A percentile compares a stretch with the other conserved stretches of the same genome.
phyloP scores from a whole-genome alignment of 2,329 filamentous ascomycete genomes.

The Cladosporium colombiae region DNA sequence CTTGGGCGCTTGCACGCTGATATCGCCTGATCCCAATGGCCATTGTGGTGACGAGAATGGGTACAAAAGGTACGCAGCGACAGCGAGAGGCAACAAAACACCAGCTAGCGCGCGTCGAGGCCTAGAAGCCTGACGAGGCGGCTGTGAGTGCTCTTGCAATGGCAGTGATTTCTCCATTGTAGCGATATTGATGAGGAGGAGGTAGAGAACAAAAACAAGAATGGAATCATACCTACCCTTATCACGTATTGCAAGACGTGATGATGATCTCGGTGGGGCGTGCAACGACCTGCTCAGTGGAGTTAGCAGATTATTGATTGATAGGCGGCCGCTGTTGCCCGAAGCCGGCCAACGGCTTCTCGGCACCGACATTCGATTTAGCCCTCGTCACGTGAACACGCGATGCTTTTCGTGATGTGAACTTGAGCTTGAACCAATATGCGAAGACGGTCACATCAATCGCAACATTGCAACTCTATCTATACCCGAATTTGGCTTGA shows the following conservation, averaged over 20 bases:
- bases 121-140: slow-evolving; percentile 23
- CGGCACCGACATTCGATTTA: not conserved
- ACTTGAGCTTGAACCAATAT: not conserved
- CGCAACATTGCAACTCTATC: too few species aligned
- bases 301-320: slow-evolving; percentile 7
- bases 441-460: not conserved
- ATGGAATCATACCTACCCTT: slow-evolving; percentile 3
- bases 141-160: slow-evolving; percentile 25
- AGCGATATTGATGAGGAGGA: slow-evolving; percentile 9
- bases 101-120: slow-evolving; percentile 24
- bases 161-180: slow-evolving; percentile 34
- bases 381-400: not conserved
- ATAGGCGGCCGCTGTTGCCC: not conserved
- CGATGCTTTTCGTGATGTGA: not conserved
- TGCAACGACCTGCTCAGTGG: slow-evolving; percentile 15
- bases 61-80: slow-evolving; percentile 8
- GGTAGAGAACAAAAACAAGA: not conserved
- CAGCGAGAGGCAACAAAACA: slow-evolving; percentile 21
- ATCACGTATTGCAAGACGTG: slow-evolving; percentile 13
- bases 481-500: too few species aligned
- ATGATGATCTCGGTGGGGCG: not conserved
- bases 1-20: slow-evolving; percentile 13
- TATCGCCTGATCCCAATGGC: not conserved
- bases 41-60: slow-evolving; percentile 12
- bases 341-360: slow-evolving; percentile 1